Base-by-base conservation (phyloP, 768 basidiomycete species). In the Boletellus ananiceps region DNA sequence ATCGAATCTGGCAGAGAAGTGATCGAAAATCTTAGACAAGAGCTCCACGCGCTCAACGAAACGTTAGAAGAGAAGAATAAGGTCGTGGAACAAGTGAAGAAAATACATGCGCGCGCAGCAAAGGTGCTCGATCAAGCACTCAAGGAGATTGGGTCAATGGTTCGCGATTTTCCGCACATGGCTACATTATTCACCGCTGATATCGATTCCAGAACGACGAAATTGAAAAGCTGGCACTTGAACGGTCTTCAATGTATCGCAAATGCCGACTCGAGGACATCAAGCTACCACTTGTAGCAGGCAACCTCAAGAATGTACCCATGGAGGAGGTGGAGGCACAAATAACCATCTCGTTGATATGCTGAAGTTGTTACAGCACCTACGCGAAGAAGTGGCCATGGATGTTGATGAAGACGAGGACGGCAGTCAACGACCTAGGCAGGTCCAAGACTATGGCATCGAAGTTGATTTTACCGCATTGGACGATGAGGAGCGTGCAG, bases 231-330 rank as follows among this genome's bases (percentile, higher is more conserved):
- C 69, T 87, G 23, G 85, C 83, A 0, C 75, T 91, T 40, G 94
- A 97, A 61, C 77, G 95, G 19, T 89, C 92, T 19, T 74, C 84
- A 0, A 78, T 89, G 40, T 98, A 97, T 64, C 81, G 94, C 14
- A 90, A 89, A 61, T 97, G 95, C 68, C 81, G 93, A 54, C 75
- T 99, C 38, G 96, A 99, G 54, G 93, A 96, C 59, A 86, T 97
- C 57, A 79, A 79, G 50, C 66, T 99, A 15, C 93, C 95, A 0
- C 71, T 98, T 12, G 57, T 76, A 13, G 66, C 77, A 47, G 96
- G 95, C 6, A 79, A 82, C 60, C 71, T 98, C 47, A 85, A 82
- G 66, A 81, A 88, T 57, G 90, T 98, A 2, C 89, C 95, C 0
- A 88, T 98, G 82, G 93, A 97, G 63, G 96, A 97, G 82, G 93